Conservation (phyloP, 1,284 basidiomycete genomes). For the Naganishia sp. region DNA sequence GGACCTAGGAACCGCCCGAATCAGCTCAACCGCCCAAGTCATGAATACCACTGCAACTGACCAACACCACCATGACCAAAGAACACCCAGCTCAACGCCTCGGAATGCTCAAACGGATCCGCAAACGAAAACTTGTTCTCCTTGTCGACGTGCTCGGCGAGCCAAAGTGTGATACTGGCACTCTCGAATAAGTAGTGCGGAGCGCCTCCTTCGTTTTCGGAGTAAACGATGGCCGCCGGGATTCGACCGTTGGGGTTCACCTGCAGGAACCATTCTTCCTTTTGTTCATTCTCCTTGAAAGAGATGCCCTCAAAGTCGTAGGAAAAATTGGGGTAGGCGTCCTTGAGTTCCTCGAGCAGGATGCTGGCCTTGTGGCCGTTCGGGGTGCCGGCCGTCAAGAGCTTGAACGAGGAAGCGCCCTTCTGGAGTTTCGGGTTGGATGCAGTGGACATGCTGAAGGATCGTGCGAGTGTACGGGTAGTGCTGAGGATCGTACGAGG, state of each 20-base stretch:
- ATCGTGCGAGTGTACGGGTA: neutral
- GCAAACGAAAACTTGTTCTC: conserved; percentile 63
- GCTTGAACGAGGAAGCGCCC: conserved; percentile 2
- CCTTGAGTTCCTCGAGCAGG: conserved; percentile 69
- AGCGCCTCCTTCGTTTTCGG: conserved; percentile 58
- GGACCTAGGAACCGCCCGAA: conserved; percentile 38
- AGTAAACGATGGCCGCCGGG: conserved; percentile 56
- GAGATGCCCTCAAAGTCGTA: conserved; percentile 64
- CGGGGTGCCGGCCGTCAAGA: conserved; percentile 17
- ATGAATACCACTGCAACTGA: neutral
- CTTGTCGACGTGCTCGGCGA: conserved; percentile 64
- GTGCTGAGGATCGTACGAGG: neutral
- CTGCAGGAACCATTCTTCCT: conserved; percentile 64
- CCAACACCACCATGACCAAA: conserved; percentile 58
- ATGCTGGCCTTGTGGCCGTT: conserved; percentile 65
- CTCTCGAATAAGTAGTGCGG: conserved; percentile 69
- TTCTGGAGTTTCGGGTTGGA: conserved; percentile 13
- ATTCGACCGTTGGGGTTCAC: conserved; percentile 69
- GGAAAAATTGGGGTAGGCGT: conserved; percentile 60
- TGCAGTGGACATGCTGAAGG: conserved; percentile 8
- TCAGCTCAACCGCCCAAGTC: neutral
- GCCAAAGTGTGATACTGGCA: conserved; percentile 66
- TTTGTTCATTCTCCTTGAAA: conserved; percentile 60
- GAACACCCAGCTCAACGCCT: conserved; percentile 76
- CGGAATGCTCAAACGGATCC: conserved; percentile 56